A percentile compares a stretch with the other conserved stretches of the same genome.
phyloP scores from a whole-genome alignment of 192 early-diverging fungal species.

The Backusella westeae region DNA sequence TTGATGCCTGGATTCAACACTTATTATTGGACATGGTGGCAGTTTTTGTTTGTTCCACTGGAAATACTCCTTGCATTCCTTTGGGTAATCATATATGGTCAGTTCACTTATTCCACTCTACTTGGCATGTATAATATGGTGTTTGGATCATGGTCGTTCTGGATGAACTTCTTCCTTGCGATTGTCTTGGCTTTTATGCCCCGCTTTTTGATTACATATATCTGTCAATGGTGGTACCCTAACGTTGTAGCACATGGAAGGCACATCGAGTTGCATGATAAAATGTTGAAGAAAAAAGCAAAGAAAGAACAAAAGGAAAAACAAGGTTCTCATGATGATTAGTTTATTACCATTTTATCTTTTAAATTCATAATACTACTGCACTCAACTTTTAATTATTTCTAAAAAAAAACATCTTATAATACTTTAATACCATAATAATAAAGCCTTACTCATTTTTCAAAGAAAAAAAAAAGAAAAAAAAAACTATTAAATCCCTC shows the following conservation, averaged over 20 bases:
- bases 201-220: constrained; percentile 63
- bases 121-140: constrained; percentile 70
- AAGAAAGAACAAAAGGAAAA: background rate
- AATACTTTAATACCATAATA: background rate
- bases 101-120: constrained; percentile 53
- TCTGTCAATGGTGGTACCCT: constrained; percentile 64
- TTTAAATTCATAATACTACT: background rate
- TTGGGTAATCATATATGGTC: constrained; percentile 69
- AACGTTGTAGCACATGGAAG: constrained; percentile 36
- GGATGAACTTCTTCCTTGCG: constrained; percentile 65
- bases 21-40: constrained; percentile 85
- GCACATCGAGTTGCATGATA: background rate
- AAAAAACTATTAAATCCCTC: background rate
- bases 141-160: constrained; percentile 68
- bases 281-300: background rate
- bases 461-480: background rate
- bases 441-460: background rate
- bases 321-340: background rate
- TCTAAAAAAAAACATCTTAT: background rate
- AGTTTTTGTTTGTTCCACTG: constrained; percentile 56
- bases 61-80: constrained; percentile 66
- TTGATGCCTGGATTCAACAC: constrained; percentile 74
- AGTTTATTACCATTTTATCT: background rate
- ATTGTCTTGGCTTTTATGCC: constrained; percentile 72
- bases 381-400: background rate